Evolutionary conservation across 441 rosid genomes (phyloP).

Genomic region (Eruca vesicaria): DNA sequence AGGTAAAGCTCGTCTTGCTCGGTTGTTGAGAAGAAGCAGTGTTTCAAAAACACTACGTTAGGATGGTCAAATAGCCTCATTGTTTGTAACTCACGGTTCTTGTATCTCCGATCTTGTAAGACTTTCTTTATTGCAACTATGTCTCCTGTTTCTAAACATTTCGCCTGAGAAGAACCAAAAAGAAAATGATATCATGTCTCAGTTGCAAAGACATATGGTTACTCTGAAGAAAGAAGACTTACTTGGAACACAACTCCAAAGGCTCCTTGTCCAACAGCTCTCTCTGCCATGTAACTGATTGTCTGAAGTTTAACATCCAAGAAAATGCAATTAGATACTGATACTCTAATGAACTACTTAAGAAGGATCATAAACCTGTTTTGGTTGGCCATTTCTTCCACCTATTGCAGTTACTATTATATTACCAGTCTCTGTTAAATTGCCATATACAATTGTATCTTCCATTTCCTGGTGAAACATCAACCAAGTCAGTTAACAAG

Average conservation of each 20-base stretch:
- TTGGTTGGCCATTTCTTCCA: slow-evolving; percentile 1
- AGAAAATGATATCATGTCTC: not conserved
- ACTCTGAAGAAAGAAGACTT: not conserved
- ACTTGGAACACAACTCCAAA: not conserved
- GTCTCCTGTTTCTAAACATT: not conserved
- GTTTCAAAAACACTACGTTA: not conserved
- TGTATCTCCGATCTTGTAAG: not conserved
- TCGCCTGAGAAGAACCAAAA: not conserved
- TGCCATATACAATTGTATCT: not conserved
- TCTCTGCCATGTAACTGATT: not conserved
- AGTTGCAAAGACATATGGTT: not conserved
- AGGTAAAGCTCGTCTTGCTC: not conserved
- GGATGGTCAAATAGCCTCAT: not conserved
- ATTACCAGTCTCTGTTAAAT: not conserved
- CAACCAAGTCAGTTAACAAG: not conserved
- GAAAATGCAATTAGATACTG: not conserved
- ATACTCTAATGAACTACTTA: not conserved
- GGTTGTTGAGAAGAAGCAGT: not conserved
- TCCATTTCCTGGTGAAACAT: not conserved
- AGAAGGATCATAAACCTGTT: not conserved
- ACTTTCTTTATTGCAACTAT: not conserved
- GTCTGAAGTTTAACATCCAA: not conserved
- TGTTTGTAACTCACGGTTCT: not conserved
- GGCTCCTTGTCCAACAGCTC: not conserved
- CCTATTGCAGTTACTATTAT: not conserved